phyloP scores from a whole-genome alignment of 2,329 filamentous ascomycete species.

The Colletotrichum truncatum region DNA sequence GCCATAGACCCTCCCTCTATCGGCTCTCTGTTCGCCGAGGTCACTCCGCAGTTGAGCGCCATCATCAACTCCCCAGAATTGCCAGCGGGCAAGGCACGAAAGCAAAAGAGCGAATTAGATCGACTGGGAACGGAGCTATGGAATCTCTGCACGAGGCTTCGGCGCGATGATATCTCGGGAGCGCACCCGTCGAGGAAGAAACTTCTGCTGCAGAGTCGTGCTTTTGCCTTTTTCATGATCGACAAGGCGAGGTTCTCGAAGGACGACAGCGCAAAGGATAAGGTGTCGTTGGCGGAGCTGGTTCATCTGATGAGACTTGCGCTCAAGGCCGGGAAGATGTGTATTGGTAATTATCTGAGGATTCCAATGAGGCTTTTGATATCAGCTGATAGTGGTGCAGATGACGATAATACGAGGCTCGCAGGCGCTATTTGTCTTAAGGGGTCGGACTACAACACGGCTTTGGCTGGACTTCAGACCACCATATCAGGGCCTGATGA shows the following conservation, averaged over 20 bases:
- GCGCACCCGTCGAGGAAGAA: constrained; percentile 34
- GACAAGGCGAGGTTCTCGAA: constrained; percentile 57
- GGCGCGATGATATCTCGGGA: constrained; percentile 42
- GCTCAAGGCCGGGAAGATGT: constrained; percentile 71
- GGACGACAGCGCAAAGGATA: neutral
- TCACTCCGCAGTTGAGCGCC: constrained; percentile 33
- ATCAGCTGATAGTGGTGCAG: constrained; percentile 39
- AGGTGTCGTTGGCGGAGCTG: constrained; percentile 42
- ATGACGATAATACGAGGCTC: constrained; percentile 64
- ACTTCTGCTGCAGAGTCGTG: constrained; percentile 50
- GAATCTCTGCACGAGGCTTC: constrained; percentile 70
- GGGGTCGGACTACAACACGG: constrained; percentile 65
- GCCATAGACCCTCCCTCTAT: constrained; percentile 32
- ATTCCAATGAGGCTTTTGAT: rapidly evolving
- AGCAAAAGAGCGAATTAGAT: constrained; percentile 56
- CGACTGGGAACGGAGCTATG: constrained; percentile 66
- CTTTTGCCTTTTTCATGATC: constrained; percentile 75
- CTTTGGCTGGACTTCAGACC: constrained; percentile 41
- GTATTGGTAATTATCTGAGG: constrained; percentile 60
- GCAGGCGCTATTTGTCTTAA: constrained; percentile 70
- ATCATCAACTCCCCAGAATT: neutral
- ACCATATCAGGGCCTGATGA: constrained; percentile 40
- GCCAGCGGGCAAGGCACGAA: neutral
- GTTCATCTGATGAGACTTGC: constrained; percentile 72
- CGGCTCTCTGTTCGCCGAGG: constrained; percentile 38